These are phyloP conservation scores for Nannizziopsis arthrosporioides DNA, from an alignment of 2,329 filamentous ascomycete species.

Conservation along the genomic window DNA sequence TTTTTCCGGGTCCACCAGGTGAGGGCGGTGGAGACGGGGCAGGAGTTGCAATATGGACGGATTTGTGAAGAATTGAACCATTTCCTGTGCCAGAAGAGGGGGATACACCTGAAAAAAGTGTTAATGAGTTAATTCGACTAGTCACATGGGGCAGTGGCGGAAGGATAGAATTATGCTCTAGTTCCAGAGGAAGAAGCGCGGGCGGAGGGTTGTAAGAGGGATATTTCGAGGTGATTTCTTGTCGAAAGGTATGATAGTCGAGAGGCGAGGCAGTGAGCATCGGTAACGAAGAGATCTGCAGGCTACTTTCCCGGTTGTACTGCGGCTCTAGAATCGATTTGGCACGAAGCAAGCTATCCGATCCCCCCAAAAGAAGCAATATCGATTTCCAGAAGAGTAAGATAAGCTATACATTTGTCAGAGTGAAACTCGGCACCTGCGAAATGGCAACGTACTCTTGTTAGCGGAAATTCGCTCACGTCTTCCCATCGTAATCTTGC, in stretches of 20 bases:
- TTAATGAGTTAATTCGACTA: slow-evolving; percentile 49
- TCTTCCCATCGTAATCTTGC: slow-evolving; percentile 61
- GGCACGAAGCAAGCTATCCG: slow-evolving; percentile 56
- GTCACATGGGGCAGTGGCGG: slow-evolving; percentile 67
- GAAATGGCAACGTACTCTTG: slow-evolving; percentile 41
- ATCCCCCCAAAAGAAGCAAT: slow-evolving; percentile 72
- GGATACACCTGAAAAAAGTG: slow-evolving; percentile 48
- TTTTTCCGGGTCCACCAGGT: slow-evolving; percentile 75
- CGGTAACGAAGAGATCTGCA: slow-evolving; percentile 47
- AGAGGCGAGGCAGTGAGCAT: slow-evolving; percentile 84
- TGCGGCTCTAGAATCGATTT: slow-evolving; percentile 54
- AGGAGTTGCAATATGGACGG: slow-evolving; percentile 96
- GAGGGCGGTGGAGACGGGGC: slow-evolving; percentile 92
- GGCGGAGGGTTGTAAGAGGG: slow-evolving; percentile 87
- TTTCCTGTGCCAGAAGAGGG: slow-evolving; percentile 36
- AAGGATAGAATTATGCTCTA: slow-evolving; percentile 81
- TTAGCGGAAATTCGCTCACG: slow-evolving; percentile 43
- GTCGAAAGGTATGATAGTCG: slow-evolving; percentile 91
- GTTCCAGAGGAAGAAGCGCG: slow-evolving; percentile 70
- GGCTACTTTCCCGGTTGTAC: slow-evolving; percentile 46
- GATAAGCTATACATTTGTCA: slow-evolving; percentile 45
- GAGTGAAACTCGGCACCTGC: too few species aligned
- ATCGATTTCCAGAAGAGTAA: slow-evolving; percentile 87
- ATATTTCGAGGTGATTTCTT: slow-evolving; percentile 96
- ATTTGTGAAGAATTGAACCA: slow-evolving; percentile 78